These are phyloP conservation scores for Hypoxylon sp. DNA, from an alignment of 2,329 filamentous ascomycete genomes.

Conservation along the genomic window DNA sequence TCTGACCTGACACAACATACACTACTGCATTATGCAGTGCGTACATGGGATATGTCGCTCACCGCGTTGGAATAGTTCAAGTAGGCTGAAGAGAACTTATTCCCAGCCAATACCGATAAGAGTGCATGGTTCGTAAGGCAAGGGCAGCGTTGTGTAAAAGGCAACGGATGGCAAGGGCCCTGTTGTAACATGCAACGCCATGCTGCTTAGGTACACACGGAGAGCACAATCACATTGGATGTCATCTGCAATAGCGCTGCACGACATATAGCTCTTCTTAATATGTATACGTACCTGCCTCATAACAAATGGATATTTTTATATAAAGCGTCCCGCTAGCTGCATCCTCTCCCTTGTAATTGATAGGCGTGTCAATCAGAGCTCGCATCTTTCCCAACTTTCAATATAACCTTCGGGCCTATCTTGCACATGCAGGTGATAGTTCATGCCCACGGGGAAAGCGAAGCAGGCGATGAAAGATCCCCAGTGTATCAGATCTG, in stretches of 20 bases:
- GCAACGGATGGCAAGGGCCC: conserved; percentile 15
- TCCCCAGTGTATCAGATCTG: conserved; percentile 19
- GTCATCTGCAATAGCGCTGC: conserved; percentile 23
- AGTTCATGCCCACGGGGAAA: conserved; percentile 33
- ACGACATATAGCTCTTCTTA: conserved; percentile 18
- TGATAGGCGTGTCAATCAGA: conserved; percentile 32
- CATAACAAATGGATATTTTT: conserved; percentile 1
- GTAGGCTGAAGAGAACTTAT: conserved; percentile 20
- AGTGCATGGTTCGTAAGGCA: conserved; percentile 21
- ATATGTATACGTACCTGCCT: conserved; percentile 19
- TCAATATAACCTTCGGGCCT: conserved; percentile 39
- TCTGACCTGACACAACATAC: conserved; percentile 33
- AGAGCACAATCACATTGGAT: conserved; percentile 34
- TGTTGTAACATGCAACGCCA: conserved; percentile 9
- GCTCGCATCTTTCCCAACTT: conserved; percentile 12
- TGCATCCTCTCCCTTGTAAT: conserved; percentile 14
- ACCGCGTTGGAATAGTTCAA: conserved; percentile 7
- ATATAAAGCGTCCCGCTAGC: conserved; percentile 16
- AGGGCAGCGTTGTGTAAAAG: conserved; percentile 24
- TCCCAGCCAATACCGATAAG: conserved; percentile 26
- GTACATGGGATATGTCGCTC: conserved; percentile 26
- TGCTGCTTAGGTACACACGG: conserved; percentile 17
- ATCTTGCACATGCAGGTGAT: conserved; percentile 17
- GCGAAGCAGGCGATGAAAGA: conserved; percentile 4
- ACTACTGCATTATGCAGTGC: conserved; percentile 28